These are phyloP conservation scores for Helotiales sp. DNA, from an alignment of 2,329 filamentous ascomycete genomes.

Conservation along the genomic window DNA sequence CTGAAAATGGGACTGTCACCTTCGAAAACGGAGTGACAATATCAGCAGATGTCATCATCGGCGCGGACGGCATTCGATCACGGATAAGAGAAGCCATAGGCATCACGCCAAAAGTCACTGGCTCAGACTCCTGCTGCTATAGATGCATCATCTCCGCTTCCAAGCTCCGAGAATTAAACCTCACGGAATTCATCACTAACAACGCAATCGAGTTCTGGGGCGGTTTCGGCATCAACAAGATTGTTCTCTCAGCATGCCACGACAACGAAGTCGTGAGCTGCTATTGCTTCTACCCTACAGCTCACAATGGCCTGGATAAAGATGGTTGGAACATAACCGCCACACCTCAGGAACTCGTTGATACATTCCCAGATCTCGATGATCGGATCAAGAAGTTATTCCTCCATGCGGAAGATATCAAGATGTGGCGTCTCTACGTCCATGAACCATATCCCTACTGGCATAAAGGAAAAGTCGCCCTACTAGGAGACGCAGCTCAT, in stretches of 20 bases:
- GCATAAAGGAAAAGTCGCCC: slow-evolving; percentile 49
- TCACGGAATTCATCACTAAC: slow-evolving; percentile 62
- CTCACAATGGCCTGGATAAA: slow-evolving; percentile 53
- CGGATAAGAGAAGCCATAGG: slow-evolving; percentile 58
- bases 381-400: slow-evolving; percentile 56
- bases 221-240: slow-evolving; percentile 66
- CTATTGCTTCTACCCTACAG: slow-evolving; percentile 67
- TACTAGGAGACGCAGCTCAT: slow-evolving; percentile 67
- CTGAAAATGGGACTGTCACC: slow-evolving; percentile 46
- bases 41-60: slow-evolving; percentile 37
- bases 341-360: slow-evolving; percentile 58
- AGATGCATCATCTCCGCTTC: slow-evolving; percentile 65
- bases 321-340: slow-evolving; percentile 59
- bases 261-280: slow-evolving; percentile 64
- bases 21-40: slow-evolving; percentile 35
- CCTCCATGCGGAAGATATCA: slow-evolving; percentile 60
- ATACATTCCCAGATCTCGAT: slow-evolving; percentile 61
- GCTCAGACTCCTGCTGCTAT: slow-evolving; percentile 60
- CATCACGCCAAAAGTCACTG: slow-evolving; percentile 57
- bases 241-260: slow-evolving; percentile 69
- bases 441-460: slow-evolving; percentile 58
- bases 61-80: slow-evolving; percentile 57
- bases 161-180: slow-evolving; percentile 57
- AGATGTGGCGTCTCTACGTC: slow-evolving; percentile 54
- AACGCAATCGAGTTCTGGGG: slow-evolving; percentile 70